phyloP scores from a whole-genome alignment of 768 basidiomycete genomes.

The Hypholoma sublateritium region DNA sequence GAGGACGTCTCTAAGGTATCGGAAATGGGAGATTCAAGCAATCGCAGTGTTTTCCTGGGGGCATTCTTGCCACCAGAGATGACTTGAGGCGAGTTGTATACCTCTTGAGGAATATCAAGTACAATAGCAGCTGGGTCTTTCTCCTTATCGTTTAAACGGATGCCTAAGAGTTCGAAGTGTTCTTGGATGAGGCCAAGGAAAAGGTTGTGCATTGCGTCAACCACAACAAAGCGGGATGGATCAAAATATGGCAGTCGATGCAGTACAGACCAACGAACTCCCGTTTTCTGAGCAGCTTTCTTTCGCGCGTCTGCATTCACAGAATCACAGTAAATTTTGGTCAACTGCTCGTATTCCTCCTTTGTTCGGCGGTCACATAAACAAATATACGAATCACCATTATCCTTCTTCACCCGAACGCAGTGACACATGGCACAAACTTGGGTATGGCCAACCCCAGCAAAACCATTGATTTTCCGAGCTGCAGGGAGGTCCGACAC shows the following conservation, averaged over 20 bases:
- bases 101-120: not conserved
- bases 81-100: too few relatives aligned
- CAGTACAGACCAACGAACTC: conserved; percentile 30
- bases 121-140: not conserved
- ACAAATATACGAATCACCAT: not conserved
- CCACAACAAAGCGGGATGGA: conserved; percentile 17
- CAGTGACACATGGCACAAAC: conserved; percentile 25
- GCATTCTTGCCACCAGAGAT: too few relatives aligned
- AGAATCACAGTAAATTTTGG: too few relatives aligned
- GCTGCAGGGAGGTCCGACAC: conserved; percentile 37
- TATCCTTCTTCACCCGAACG: conserved; percentile 7
- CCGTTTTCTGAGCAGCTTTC: not conserved
- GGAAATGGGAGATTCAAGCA: too few relatives aligned
- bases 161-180: conserved; percentile 24
- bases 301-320: not conserved
- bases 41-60: too few relatives aligned
- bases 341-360: not conserved
- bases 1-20: too few relatives aligned
- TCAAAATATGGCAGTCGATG: conserved; percentile 40
- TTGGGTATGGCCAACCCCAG: conserved; percentile 9
- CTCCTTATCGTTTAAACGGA: not conserved
- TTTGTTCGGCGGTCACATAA: not conserved
- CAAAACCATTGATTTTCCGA: conserved; percentile 28
- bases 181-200: conserved; percentile 26
- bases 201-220: conserved; percentile 41